Evolutionary conservation across 495 filamentous ascomycete genomes (phyloP), one percentile per base, ranked within the genome.

Genomic region (Penicillium roqueforti): DNA sequence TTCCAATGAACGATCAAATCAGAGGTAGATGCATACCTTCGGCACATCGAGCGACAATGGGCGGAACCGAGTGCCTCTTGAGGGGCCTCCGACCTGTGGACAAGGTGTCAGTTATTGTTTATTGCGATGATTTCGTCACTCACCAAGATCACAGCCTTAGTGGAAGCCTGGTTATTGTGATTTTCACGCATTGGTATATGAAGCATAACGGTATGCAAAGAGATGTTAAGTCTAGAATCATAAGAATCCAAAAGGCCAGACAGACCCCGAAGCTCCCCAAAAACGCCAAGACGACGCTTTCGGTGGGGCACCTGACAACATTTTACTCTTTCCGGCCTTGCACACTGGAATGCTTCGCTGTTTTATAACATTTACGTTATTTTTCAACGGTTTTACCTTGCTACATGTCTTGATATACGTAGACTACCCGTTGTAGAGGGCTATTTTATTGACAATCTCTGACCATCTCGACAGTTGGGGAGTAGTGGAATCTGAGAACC

Each of bases 1-100:
- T n/a, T n/a, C 10, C 6, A 4, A 31, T 16, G 34, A 7, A 34
- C 43, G 23, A 60, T 54, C 29, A 49, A 23, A 41, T 19, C 0
- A 23, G 13, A 34, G 20, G 36, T n/a, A 50, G 14, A 29, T 37
- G 40, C 25, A 56, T 69, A 96, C 92, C 86, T 99, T 99, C 56
- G 93, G 93, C 42, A 97, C 82, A 76, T 99, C 95, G 48, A 99
- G 83, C 28, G 93, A 97, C 66, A 99, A 80, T 65, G 93, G 93
- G 61, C 93, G 81, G 77, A 99, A 99, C 51, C 93, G 83, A 57
- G 93, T 99, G 69, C 93, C 93, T 83, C 93, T 81, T 13, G 90
- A 95, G 47, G 91, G 89, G 56, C 92, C 92, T 57, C 92, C 92
- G 65, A 96, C 91, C 91, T 96, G 65, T 58, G 52, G 62, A 61